Percentiles rank a stretch among this genome's conserved stretches.
Conservation (phyloP, 306 rosid genomes). For the Oxytropis ochrocephala region DNA sequence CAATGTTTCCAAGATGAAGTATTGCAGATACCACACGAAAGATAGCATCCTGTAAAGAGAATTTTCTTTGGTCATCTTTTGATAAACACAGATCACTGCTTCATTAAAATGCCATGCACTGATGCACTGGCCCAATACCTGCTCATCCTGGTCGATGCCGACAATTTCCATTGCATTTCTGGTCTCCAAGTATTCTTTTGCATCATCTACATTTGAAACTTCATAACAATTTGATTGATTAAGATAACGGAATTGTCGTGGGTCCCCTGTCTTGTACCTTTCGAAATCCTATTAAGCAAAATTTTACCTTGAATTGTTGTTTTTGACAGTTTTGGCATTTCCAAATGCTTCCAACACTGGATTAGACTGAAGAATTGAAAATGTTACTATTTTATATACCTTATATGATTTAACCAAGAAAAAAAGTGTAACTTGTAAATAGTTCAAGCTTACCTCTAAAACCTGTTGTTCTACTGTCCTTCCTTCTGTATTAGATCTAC, state of each 20-base stretch:
- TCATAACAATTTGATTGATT: conserved; percentile 75
- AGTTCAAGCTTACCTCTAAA: conserved; percentile 64
- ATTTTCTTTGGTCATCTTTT: conserved; percentile 4
- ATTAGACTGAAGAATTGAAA: conserved; percentile 62
- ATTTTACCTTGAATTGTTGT: conserved; percentile 79
- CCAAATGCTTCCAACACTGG: conserved; percentile 93
- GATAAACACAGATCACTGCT: conserved; percentile 2
- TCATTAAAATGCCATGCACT: conserved; percentile 7
- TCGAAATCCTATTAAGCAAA: conserved; percentile 49
- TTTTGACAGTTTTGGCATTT: conserved; percentile 83
- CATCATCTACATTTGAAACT: conserved; percentile 76
- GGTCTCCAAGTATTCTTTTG: conserved; percentile 78
- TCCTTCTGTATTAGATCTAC: conserved; percentile 76
- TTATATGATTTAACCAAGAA: background rate
- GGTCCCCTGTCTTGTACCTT: conserved; percentile 68
- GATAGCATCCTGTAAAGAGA: conserved; percentile 59
- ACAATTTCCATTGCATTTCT: conserved; percentile 91
- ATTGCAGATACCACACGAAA: conserved; percentile 83
- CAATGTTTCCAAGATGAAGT: conserved; percentile 79
- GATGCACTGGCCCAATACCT: conserved; percentile 39
- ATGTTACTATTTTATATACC: conserved; percentile 17
- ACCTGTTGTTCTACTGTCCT: conserved; percentile 85
- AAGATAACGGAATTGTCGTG: conserved; percentile 65
- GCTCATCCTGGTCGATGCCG: conserved; percentile 78
- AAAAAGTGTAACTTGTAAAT: background rate